These are phyloP conservation scores for Andrographis paniculata DNA, from an alignment of 305 asterid species.

Conservation along the genomic window DNA sequence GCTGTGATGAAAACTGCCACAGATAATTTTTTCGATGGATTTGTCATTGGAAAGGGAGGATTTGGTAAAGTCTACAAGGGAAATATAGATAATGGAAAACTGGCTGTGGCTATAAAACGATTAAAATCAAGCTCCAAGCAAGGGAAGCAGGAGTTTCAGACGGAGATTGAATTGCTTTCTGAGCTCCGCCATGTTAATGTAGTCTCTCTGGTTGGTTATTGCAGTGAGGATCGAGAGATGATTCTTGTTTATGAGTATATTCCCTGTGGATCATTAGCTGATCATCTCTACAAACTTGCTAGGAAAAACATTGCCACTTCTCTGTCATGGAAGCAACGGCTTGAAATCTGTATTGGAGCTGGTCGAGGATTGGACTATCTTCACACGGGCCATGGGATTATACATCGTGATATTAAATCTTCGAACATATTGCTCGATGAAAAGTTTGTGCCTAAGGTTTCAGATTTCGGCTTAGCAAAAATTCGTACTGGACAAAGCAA, in stretches of 20 bases:
- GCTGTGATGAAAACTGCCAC: conserved; percentile 50
- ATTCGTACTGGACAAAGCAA: conserved; percentile 70
- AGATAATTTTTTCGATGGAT: conserved; percentile 36
- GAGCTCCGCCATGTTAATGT: conserved; percentile 66
- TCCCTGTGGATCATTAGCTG: conserved; percentile 65
- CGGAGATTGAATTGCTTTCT: conserved; percentile 66
- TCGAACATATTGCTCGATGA: conserved; percentile 75
- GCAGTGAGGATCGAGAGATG: conserved; percentile 67
- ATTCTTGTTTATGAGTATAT: conserved; percentile 70
- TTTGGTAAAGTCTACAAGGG: conserved; percentile 77
- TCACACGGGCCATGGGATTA: conserved; percentile 75
- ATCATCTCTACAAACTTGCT: conserved; percentile 40
- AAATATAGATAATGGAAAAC: conserved; percentile 31
- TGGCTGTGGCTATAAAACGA: conserved; percentile 53
- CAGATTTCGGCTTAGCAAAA: conserved; percentile 86
- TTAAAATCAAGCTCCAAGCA: conserved; percentile 52
- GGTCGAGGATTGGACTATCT: conserved; percentile 70
- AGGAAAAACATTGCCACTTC: conserved; percentile 7
- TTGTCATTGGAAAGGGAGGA: conserved; percentile 72
- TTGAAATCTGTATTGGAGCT: conserved; percentile 66
- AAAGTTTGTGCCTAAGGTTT: conserved; percentile 52
- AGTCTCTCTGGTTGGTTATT: conserved; percentile 71
- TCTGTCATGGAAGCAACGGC: conserved; percentile 47
- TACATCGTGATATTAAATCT: conserved; percentile 81
- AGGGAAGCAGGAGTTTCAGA: conserved; percentile 64